Evolutionary conservation across 2,329 filamentous ascomycete genomes (phyloP), one percentile per base, ranked within the genome.

Genomic region (Fusarium hostae): DNA sequence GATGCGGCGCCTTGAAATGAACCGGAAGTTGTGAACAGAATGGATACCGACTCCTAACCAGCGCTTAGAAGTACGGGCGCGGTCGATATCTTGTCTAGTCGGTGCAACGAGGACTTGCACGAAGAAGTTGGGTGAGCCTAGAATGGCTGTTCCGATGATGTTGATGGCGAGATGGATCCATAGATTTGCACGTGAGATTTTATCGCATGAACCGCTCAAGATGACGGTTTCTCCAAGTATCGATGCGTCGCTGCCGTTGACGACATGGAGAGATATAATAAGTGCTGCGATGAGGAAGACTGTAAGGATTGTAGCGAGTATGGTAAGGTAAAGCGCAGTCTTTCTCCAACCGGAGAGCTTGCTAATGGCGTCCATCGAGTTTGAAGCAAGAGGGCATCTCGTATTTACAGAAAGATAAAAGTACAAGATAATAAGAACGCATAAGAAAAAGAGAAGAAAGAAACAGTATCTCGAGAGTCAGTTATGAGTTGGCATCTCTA

Each of bases 111-210:
- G 44, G 13, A 30, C 26, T 47, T 47, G 44, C 44, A 47, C n/a
- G 9, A 47, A 30, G 9, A 47, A 47, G 2, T 47, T 47, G 2
- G 26, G 30, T 3, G 44, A 47, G 26, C 26, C 44, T 4, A 30
- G 44, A 20, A 47, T 9, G 20, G 26, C 44, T 30, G 44, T 47
- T 47, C 44, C 44, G 9, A 47, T 47, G 9, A n/a, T 2, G 13
- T 47, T 47, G 44, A 47, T 47, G n/a, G 45, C 28, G 10, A 48
- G 45, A 48, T 48, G 28, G n/a, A 22, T 48, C 28, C 28, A 48
- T 3, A 48, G 45, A 22, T 48, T 32, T 22, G 15, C 15, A 3
- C 45, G 45, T 3, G 45, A 48, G 10, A 22, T 9, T 13, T 32
- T 18, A 32, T 48, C 45, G 20, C 28, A 32, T 32, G 45, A 22